Percentiles rank a stretch among this genome's conserved stretches.
Conservation (phyloP, 2,329 filamentous ascomycete genomes). For the Fusarium palustre region DNA sequence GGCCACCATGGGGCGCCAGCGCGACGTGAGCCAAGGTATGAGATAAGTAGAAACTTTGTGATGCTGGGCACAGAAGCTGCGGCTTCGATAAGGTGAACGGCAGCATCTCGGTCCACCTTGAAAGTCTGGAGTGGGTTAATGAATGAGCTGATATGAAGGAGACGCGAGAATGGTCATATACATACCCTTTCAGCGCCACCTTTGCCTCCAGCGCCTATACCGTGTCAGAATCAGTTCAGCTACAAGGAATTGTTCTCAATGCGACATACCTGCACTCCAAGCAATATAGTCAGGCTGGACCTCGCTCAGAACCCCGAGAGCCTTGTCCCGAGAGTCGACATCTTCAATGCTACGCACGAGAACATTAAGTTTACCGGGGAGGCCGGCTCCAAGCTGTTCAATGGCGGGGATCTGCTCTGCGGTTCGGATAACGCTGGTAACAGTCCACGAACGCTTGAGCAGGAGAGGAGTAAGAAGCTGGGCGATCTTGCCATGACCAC, state of each 20-base stretch:
- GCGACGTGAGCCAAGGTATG: constrained; percentile 68
- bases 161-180: background rate
- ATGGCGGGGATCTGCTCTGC: constrained; percentile 75
- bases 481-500: constrained; percentile 84
- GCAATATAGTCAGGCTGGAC: constrained; percentile 74
- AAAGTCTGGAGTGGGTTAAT: constrained; percentile 58
- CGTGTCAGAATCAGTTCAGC: constrained; percentile 17
- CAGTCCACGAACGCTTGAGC: constrained; percentile 77
- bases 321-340: constrained; percentile 71
- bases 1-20: constrained; percentile 67
- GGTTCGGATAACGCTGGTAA: constrained; percentile 82
- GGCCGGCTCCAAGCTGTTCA: constrained; percentile 67
- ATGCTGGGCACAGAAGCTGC: constrained; percentile 65
- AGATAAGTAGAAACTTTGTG: constrained; percentile 73
- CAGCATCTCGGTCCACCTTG: constrained; percentile 72
- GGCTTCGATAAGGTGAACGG: constrained; percentile 71
- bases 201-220: constrained; percentile 67
- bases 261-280: constrained; percentile 72
- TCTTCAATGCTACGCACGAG: constrained; percentile 79
- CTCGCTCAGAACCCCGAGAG: constrained; percentile 69
- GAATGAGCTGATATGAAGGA: constrained; percentile 1
- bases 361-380: constrained; percentile 74
- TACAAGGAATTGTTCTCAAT: background rate
- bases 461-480: constrained; percentile 81
- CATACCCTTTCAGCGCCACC: constrained; percentile 63